Evolutionary conservation across 1,139 yeast species (phyloP), one percentile per base, ranked within the genome.

Genomic region (Hansenula anomala): DNA sequence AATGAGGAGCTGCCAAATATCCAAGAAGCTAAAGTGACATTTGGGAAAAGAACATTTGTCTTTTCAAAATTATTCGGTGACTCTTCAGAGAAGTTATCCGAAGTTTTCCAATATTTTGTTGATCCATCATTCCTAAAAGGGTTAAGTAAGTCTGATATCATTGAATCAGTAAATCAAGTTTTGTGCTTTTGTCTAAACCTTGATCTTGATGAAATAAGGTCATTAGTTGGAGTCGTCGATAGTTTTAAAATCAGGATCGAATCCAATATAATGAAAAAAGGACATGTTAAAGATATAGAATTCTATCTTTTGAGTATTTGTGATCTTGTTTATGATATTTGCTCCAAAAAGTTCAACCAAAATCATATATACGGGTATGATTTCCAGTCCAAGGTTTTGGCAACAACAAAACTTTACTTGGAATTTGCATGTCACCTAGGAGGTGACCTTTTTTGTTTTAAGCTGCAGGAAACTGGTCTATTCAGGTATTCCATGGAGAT

Each of bases 181-280:
- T 19, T 50, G 24, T 51, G 36, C 14, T 45, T 49, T 25, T 43
- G 51, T 29, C 37, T 42, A 4, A 37, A 24, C 14, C 20, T 44
- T 4, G 34, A 40, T 4, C 40, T 39, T 1, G 9, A 19, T 14
- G 45, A 48, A 17, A 38, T 47, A 2, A 42, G 39, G 16, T 41
- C 46, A 1, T 34, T 51, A 10, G 28, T 50, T 0, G 36, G 37
- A 0, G 30, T 48, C 28, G 32, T 46, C 15, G 56, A 53, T 28
- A 43, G 45, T 27, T 50, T 50, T 29, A 40, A 35, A 13, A 34
- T 43, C 29, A 44, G 38, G 13, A 36, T 53, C 9, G 52, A 53
- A 14, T 28, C 42, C 3, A 30, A 34, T 8, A 44, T 51, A n/a
- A 46, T 44, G 28, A 36, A 44, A 22, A 51, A 43, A 11, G 49